Evolutionary conservation across 371 early-diverging fungal genomes (phyloP).

Genomic region (Funneliformis caledonium): DNA sequence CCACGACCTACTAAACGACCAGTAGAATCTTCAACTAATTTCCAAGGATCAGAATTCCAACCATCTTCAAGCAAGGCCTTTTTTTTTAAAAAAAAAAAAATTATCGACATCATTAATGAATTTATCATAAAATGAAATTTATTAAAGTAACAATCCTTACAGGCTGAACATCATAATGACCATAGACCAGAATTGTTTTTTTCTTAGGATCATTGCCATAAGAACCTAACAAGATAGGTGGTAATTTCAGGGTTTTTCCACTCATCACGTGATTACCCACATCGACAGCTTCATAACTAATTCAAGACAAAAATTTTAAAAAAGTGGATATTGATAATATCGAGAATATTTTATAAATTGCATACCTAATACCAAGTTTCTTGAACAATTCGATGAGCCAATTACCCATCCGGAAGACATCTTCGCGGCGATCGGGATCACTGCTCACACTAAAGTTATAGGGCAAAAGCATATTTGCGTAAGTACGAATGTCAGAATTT

Average conservation of each 20-base stretch:
- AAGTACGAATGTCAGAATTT: slow-evolving; percentile 12
- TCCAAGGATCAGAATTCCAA: slow-evolving; percentile 95
- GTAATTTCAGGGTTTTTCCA: slow-evolving; percentile 77
- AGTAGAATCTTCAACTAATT: slow-evolving; percentile 80
- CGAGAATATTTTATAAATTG: not conserved
- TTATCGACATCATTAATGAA: not conserved
- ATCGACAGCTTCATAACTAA: slow-evolving; percentile 63
- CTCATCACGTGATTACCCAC: slow-evolving; percentile 88
- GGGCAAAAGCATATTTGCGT: not conserved
- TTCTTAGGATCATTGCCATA: slow-evolving; percentile 90
- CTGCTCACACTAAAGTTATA: slow-evolving; percentile 73
- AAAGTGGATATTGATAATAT: not conserved
- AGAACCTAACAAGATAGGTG: slow-evolving; percentile 91
- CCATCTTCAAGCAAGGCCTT: slow-evolving; percentile 91
- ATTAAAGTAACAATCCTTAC: slow-evolving; percentile 43
- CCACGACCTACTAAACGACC: slow-evolving; percentile 92
- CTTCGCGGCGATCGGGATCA: slow-evolving; percentile 74
- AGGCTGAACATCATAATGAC: slow-evolving; percentile 96
- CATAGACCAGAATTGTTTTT: slow-evolving; percentile 95
- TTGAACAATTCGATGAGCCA: slow-evolving; percentile 81
- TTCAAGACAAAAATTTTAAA: slow-evolving; percentile 17
- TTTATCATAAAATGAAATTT: not conserved
- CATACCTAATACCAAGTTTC: slow-evolving; percentile 71
- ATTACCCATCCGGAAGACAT: slow-evolving; percentile 92
- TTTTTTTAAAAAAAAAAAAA: not conserved